These are phyloP conservation scores for Nephelium lappaceum DNA, from an alignment of 345 rosid genomes.

Conservation along the genomic window DNA sequence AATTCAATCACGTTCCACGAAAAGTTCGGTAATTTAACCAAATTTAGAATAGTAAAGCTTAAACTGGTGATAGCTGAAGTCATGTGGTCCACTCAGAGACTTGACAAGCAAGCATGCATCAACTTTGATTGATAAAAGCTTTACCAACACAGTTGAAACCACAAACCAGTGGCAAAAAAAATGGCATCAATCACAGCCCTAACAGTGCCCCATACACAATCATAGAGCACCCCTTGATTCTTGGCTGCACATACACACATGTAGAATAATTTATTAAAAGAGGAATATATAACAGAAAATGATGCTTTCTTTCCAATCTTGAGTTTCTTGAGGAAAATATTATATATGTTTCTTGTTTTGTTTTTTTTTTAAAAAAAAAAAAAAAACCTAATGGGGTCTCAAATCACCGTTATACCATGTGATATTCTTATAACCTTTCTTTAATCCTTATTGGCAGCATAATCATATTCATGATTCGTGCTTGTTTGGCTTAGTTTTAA, in stretches of 20 bases:
- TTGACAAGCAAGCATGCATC: conserved; percentile 32
- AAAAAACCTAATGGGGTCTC: conserved; percentile 8
- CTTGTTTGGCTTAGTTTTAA: conserved; percentile 22
- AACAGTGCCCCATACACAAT: conserved; percentile 33
- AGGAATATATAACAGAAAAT: conserved; percentile 32
- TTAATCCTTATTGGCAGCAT: conserved; percentile 31
- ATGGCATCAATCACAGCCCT: conserved; percentile 43
- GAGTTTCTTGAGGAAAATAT: conserved; percentile 22
- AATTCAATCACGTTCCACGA: neutral
- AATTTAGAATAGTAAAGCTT: conserved; percentile 13
- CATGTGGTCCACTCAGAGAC: conserved; percentile 32
- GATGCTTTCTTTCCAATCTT: conserved; percentile 36
- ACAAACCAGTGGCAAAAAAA: conserved; percentile 26
- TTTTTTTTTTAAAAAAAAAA: too few relatives aligned
- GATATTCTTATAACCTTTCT: conserved; percentile 14
- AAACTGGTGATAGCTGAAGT: neutral
- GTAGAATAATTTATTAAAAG: conserved; percentile 16
- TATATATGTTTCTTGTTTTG: neutral
- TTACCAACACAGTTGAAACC: conserved; percentile 28
- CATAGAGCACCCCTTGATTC: conserved; percentile 46
- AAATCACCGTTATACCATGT: conserved; percentile 32
- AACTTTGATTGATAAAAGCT: conserved; percentile 11
- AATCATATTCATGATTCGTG: conserved; percentile 29
- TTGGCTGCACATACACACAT: conserved; percentile 42
- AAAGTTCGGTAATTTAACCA: conserved; percentile 9